Evolutionary conservation across 805 yeast species (phyloP).

Genomic region (Candida anglica): DNA sequence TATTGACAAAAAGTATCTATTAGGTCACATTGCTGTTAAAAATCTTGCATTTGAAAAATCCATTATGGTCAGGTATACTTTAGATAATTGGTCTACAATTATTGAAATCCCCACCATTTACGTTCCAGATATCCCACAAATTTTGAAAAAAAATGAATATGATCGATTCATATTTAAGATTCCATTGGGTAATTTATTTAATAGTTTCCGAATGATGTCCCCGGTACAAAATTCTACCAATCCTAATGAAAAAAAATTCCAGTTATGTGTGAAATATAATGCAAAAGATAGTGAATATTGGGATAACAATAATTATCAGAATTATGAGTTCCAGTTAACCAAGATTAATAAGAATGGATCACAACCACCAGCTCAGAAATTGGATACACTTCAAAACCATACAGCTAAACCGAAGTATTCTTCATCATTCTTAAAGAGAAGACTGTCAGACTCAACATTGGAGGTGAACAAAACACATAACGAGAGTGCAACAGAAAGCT

Average conservation of each 20-base stretch:
- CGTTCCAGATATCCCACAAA: conserved; percentile 50
- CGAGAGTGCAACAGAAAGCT: not conserved
- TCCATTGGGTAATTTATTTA: conserved; percentile 41
- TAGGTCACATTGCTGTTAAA: conserved; percentile 76
- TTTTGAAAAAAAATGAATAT: conserved; percentile 46
- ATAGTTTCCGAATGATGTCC: conserved; percentile 18
- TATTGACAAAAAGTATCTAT: conserved; percentile 51
- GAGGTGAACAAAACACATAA: conserved; percentile 1
- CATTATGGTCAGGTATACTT: conserved; percentile 69
- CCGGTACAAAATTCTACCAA: conserved; percentile 5
- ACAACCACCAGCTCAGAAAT: conserved; percentile 1
- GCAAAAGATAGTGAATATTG: conserved; percentile 54
- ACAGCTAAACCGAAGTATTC: conserved; percentile 34
- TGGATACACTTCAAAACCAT: conserved; percentile 13
- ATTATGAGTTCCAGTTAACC: conserved; percentile 52
- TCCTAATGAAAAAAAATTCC: conserved; percentile 13
- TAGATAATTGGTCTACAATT: conserved; percentile 75
- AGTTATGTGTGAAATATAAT: conserved; percentile 57
- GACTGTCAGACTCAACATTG: conserved; percentile 24
- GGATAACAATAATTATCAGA: conserved; percentile 68
- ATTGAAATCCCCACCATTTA: conserved; percentile 64
- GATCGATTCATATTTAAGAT: conserved; percentile 73
- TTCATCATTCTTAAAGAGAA: conserved; percentile 30
- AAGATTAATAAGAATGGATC: conserved; percentile 9
- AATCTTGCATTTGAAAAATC: conserved; percentile 67